These are phyloP conservation scores for Ceratobasidium papillatum DNA, from an alignment of 1,284 basidiomycete genomes.

Conservation along the genomic window DNA sequence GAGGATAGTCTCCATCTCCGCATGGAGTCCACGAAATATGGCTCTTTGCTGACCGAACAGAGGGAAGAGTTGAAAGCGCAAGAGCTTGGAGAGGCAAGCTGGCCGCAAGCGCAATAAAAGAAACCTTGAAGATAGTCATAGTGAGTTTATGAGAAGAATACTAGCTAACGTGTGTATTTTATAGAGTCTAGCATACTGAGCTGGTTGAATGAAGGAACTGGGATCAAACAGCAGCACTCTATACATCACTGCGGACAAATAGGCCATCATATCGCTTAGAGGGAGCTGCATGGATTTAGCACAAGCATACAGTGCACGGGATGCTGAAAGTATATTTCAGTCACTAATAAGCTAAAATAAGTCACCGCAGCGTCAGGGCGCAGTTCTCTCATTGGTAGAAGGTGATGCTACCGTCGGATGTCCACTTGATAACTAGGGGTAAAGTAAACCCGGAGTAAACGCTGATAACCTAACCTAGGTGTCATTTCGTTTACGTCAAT, in stretches of 20 bases:
- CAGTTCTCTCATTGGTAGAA: no score
- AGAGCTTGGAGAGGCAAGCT: not conserved
- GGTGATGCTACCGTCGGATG: no score
- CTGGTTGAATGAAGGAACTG: not conserved
- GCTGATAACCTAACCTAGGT: no score
- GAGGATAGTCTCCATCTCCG: conserved; percentile 23
- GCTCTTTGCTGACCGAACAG: not conserved
- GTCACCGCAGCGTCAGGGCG: not conserved
- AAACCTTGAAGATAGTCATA: not conserved
- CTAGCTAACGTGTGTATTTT: not conserved
- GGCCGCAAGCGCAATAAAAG: not conserved
- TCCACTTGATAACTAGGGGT: no score
- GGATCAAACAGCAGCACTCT: not conserved
- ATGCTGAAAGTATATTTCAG: not conserved
- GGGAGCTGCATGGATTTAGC: not conserved
- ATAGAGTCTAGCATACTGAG: not conserved
- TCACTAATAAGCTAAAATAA: not conserved
- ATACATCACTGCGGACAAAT: not conserved
- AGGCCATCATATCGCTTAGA: not conserved
- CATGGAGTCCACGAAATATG: conserved; percentile 14
- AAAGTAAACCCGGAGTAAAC: no score
- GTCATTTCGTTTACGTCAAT: no score
- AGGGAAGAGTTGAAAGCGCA: not conserved
- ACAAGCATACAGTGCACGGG: not conserved
- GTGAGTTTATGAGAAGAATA: not conserved